A percentile compares a stretch with the other conserved stretches of the same genome.
Conservation (phyloP, 2,329 filamentous ascomycete species). For the Amesomyces nigricolor region DNA sequence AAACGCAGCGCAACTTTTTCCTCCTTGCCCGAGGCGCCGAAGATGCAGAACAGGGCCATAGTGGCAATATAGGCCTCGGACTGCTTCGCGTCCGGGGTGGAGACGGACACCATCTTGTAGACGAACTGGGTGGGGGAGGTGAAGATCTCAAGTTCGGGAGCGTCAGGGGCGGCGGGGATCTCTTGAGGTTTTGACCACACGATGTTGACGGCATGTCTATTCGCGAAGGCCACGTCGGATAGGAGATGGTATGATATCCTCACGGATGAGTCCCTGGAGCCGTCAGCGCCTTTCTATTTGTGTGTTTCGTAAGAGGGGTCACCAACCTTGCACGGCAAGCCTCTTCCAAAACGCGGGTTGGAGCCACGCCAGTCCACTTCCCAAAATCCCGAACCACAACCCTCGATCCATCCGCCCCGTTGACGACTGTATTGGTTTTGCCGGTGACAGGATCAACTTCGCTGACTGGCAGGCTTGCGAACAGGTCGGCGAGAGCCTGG, state of each 20-base stretch:
- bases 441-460: constrained; percentile 55
- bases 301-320: constrained; percentile 18
- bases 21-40: constrained; percentile 71
- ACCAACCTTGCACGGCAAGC: constrained; percentile 73
- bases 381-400: constrained; percentile 76
- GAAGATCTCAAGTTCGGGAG: constrained; percentile 40
- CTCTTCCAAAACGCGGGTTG: constrained; percentile 74
- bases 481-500: constrained; percentile 47
- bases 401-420: constrained; percentile 46
- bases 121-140: constrained; percentile 49
- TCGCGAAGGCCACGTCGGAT: constrained; percentile 69
- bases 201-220: constrained; percentile 68
- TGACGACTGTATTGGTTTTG: constrained; percentile 52
- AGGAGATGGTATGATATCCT: constrained; percentile 63
- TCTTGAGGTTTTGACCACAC: constrained; percentile 72
- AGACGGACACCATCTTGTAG: constrained; percentile 69
- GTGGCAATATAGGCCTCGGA: constrained; percentile 86
- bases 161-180: constrained; percentile 34
- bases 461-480: constrained; percentile 54
- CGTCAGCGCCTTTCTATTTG: constrained; percentile 14
- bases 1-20: constrained; percentile 78
- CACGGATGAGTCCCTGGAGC: constrained; percentile 59
- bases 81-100: constrained; percentile 70
- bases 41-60: constrained; percentile 73
- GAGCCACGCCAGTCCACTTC: constrained; percentile 70